Base-by-base conservation (phyloP, 495 filamentous ascomycete species). In the Recurvomyces mirabilis region DNA sequence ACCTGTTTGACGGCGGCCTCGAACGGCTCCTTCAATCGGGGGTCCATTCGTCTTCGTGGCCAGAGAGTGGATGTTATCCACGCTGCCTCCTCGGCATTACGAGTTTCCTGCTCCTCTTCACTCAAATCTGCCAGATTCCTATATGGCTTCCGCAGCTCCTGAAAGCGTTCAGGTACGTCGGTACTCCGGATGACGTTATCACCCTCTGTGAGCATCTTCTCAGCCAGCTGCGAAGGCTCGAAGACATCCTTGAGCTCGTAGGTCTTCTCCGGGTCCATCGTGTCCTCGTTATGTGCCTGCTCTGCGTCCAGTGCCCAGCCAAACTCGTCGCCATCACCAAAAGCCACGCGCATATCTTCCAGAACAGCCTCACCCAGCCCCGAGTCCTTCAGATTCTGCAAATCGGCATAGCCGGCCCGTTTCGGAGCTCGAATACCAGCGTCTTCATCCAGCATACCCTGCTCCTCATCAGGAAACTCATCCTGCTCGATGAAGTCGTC, bases 401-500 rank as follows among this genome's bases (percentile, higher is more conserved):
- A 69, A 15, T 74, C 75, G n/a, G 82, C 68, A 46, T 73, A 68
- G n/a, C 76, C 72, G 43, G 74, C 69, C 47, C 81, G 70, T 31
- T 58, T 51, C 1, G 87, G 80, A 26, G 82, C 73, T 42, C 81
- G 80, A 45, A 95, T 83, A 53, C 93, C 91, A 54, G 78, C 70
- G 48, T 96, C 91, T 56, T 95, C 91, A 39, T 81, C 78, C 46
- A 83, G 73, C 33, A 74, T 77, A 38, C 79, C 78, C 15, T 72
- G 68, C 52, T 89, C 85, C 42, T 91, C 87, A 47, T 94, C 87
- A 46, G 86, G 87, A 29, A 87, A 81, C 41, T 82, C 87, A 52
- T 95, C 91, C 49, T 94, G 85, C 55, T 95, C 89, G 56, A 98
- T 98, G 65, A 98, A 98, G 58, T 87, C 91, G 40, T 83, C 91